Conservation (phyloP, 1,139 yeast species). For the Yamadazyma friedrichii region DNA sequence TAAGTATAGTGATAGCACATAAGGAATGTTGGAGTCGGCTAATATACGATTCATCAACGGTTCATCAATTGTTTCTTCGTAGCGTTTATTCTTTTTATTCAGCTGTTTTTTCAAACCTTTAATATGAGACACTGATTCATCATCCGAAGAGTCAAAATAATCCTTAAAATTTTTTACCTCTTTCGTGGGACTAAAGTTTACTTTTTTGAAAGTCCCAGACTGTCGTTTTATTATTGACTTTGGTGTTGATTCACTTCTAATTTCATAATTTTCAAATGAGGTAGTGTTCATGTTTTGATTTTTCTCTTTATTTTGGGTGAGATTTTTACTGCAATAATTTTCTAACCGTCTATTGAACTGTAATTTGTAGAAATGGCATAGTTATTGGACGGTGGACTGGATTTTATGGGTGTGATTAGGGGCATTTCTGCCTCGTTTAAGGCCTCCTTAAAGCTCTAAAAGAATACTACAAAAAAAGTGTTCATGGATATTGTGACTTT, state of each 20-base stretch:
- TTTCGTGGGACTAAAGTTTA: constrained; percentile 42
- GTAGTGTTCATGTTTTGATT: constrained; percentile 1
- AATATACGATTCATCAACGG: constrained; percentile 4
- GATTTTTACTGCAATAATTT: not conserved
- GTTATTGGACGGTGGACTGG: too few species aligned
- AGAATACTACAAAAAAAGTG: too few species aligned
- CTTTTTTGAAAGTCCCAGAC: constrained; percentile 12
- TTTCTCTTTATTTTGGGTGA: not conserved
- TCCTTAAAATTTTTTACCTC: constrained; percentile 23
- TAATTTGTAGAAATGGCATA: not conserved
- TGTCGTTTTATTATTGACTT: constrained; percentile 15
- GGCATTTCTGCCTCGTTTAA: too few species aligned
- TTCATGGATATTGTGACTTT: too few species aligned
- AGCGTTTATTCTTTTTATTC: not conserved
- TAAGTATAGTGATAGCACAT: constrained; percentile 65
- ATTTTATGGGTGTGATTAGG: too few species aligned
- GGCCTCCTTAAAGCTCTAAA: too few species aligned
- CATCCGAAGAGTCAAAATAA: constrained; percentile 19
- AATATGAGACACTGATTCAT: constrained; percentile 4
- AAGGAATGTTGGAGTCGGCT: constrained; percentile 59
- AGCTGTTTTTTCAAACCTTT: not conserved
- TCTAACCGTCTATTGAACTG: not conserved
- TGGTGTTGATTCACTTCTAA: constrained; percentile 17
- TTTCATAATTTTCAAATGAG: constrained; percentile 6
- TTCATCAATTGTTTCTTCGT: constrained; percentile 4